Percentiles rank a stretch among this genome's conserved stretches.
Conservation (phyloP, 2,329 filamentous ascomycete species). For the Phyllosticta citribraziliensis region DNA sequence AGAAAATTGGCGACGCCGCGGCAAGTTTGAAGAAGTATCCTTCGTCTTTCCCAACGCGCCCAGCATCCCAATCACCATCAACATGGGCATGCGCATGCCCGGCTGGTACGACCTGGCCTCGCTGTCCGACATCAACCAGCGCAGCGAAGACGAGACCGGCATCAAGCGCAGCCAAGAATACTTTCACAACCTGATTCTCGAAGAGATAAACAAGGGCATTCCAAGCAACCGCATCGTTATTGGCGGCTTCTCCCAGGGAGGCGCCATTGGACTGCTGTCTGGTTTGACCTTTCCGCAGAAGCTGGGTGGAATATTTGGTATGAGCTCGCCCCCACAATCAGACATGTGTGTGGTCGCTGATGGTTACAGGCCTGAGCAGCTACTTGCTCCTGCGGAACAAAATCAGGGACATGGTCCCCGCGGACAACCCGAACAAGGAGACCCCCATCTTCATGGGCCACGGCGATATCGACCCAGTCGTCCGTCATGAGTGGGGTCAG, state of each 20-base stretch:
- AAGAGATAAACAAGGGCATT: conserved; percentile 73
- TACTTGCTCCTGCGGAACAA: conserved; percentile 67
- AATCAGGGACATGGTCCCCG: conserved; percentile 39
- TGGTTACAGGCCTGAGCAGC: conserved; percentile 50
- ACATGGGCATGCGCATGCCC: conserved; percentile 69
- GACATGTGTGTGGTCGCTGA: not conserved
- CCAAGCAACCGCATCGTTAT: conserved; percentile 74
- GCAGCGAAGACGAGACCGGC: conserved; percentile 58
- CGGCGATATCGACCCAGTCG: conserved; percentile 66
- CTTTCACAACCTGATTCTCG: conserved; percentile 68
- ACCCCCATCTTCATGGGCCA: conserved; percentile 87
- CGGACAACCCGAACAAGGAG: conserved; percentile 51
- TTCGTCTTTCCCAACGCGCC: conserved; percentile 94
- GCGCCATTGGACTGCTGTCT: conserved; percentile 73
- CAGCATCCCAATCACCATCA: conserved; percentile 73
- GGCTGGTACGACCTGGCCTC: conserved; percentile 71
- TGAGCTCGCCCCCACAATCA: not conserved
- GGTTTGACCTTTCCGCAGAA: conserved; percentile 65
- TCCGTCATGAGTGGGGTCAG: conserved; percentile 59
- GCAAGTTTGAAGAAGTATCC: conserved; percentile 78
- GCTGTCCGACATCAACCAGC: conserved; percentile 35
- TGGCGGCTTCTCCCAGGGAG: conserved; percentile 79
- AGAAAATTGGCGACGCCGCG: conserved; percentile 73
- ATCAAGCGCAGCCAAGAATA: conserved; percentile 64
- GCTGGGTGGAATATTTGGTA: conserved; percentile 72